A percentile compares a stretch with the other conserved stretches of the same genome.
These are phyloP conservation scores for Plasmodium reichenowi DNA, from an alignment of 169 alveolate genomes.

Conservation along the genomic window DNA sequence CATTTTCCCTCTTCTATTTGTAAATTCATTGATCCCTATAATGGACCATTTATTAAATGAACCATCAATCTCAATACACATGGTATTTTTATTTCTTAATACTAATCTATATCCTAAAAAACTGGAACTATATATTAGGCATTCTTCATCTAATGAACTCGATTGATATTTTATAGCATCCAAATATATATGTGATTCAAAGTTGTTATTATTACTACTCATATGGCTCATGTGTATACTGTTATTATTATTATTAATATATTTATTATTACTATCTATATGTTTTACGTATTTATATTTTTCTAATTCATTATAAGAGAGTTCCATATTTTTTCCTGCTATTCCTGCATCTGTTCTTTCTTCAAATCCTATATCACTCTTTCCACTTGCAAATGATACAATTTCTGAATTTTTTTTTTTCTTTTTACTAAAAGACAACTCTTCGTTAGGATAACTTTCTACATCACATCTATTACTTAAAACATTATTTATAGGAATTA, in stretches of 20 bases:
- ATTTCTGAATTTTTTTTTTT: constrained; percentile 19
- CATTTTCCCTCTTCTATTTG: constrained; percentile 75
- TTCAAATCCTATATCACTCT: constrained; percentile 8
- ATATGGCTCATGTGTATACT: no score
- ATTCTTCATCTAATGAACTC: constrained; percentile 74
- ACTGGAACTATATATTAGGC: constrained; percentile 67
- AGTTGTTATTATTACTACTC: neutral
- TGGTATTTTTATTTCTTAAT: constrained; percentile 67
- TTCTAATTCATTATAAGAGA: constrained; percentile 28
- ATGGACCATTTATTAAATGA: constrained; percentile 60
- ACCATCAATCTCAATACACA: constrained; percentile 76
- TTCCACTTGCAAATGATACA: constrained; percentile 10
- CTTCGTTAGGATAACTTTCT: constrained; percentile 4
- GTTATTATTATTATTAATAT: no score
- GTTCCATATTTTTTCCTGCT: constrained; percentile 19
- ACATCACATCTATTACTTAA: neutral
- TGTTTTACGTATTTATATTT: constrained; percentile 18
- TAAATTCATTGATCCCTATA: constrained; percentile 75
- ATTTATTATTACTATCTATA: constrained; percentile 8
- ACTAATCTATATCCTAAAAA: constrained; percentile 62
- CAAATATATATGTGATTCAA: constrained; percentile 50
- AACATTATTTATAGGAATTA: constrained; percentile 12
- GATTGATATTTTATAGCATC: constrained; percentile 76
- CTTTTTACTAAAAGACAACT: neutral
- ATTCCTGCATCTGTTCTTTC: neutral